Evolutionary conservation across 768 basidiomycete genomes (phyloP), one percentile per base, ranked within the genome.

Genomic region (Tulasnella calospora): DNA sequence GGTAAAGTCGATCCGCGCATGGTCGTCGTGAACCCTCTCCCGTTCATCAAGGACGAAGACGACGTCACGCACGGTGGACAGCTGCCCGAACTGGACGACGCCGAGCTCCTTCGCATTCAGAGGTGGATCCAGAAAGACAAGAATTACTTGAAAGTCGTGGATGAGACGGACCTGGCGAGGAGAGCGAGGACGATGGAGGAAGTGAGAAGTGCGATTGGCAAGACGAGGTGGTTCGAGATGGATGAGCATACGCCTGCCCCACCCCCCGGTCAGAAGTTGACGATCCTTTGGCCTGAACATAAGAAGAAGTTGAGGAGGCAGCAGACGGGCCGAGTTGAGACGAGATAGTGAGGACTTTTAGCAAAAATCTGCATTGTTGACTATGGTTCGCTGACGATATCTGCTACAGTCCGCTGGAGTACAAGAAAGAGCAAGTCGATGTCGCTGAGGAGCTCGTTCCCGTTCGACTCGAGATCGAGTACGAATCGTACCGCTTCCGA

Each of bases 381-480:
- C 13, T 9, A 2, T 74, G 40, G 23, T 33, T 27, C 9, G 38
- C 44, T 77, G 0, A 73, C 35, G 41, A 44, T 4, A 15, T 77
- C 55, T 76, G 71, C 79, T 74, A 40, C 76, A 92, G 92, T 79
- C 93, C 94, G 17, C 86, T 90, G 77, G 89, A 87, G 81, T 82
- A 93, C 33, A 84, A 87, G 10, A 82, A 86, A 8, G 88, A 89
- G 74, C 88, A 91, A 44, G 89, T 89, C 7, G 88, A 90, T 80
- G 86, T 88, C 36, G 88, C 89, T 17, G 98, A 99, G 82, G 88
- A 90, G 81, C 91, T 99, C 36, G 92, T 99, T 5, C 98, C 98
- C 3, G 92, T 99, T 55, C 90, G 98, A n/a, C 87, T 99, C 74
- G 98, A 99, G 84, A 91, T 98, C 82, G 98, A 99, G 81, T 92